These are phyloP conservation scores for Argentina anserina DNA, from an alignment of 306 rosid genomes.

Conservation along the genomic window DNA sequence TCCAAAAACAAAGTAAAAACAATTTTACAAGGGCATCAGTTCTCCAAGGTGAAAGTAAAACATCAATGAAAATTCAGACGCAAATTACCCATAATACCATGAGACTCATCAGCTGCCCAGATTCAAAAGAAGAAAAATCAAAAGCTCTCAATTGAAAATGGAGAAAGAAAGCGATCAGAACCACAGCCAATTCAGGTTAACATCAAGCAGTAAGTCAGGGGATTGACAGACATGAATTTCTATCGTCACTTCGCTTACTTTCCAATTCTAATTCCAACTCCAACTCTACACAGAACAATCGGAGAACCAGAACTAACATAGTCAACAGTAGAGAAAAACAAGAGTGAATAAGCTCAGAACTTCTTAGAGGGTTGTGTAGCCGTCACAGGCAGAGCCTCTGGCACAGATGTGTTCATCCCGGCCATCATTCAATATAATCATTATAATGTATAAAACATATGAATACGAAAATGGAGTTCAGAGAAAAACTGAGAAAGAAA, in stretches of 20 bases:
- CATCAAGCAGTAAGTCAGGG: slow-evolving; percentile 18
- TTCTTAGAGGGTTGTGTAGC: slow-evolving; percentile 92
- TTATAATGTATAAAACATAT: no score
- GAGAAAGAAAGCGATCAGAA: not conserved
- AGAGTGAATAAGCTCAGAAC: slow-evolving; percentile 66
- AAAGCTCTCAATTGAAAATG: no score
- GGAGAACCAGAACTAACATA: no score
- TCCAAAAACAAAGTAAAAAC: not conserved
- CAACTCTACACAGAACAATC: not conserved
- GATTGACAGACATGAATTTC: slow-evolving; percentile 24
- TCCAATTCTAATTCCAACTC: not conserved
- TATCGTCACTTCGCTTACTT: slow-evolving; percentile 22
- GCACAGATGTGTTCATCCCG: slow-evolving; percentile 56
- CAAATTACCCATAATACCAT: slow-evolving; percentile 9
- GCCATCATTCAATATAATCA: no score
- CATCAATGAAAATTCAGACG: not conserved
- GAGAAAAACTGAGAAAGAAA: no score
- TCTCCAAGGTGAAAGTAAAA: slow-evolving; percentile 13
- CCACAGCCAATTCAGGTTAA: slow-evolving; percentile 12
- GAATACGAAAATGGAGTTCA: not conserved
- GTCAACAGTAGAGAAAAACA: no score
- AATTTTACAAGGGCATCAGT: not conserved
- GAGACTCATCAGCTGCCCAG: slow-evolving; percentile 9
- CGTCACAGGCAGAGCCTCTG: slow-evolving; percentile 58
- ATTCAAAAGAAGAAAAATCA: not conserved